phyloP scores from a whole-genome alignment of 345 rosid species.

The Linum trigynum region DNA sequence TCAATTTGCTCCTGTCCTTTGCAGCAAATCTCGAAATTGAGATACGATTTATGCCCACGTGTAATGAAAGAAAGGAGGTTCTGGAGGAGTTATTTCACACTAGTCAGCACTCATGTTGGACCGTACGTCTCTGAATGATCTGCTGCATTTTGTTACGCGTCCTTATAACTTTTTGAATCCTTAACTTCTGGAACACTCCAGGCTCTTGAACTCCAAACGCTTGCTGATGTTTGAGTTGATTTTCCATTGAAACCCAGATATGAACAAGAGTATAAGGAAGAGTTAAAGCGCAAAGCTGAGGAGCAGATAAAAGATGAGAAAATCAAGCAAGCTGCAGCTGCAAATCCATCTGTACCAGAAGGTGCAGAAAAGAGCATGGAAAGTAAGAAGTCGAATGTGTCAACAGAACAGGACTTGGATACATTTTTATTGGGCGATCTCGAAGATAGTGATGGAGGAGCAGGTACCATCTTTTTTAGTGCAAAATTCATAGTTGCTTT shows the following conservation, averaged over 20 bases:
- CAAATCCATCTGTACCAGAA: constrained; percentile 25
- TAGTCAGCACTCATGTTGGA: constrained; percentile 84
- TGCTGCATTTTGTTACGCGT: neutral
- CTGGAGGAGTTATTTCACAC: constrained; percentile 90
- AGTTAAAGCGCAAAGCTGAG: constrained; percentile 54
- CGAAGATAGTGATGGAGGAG: constrained; percentile 76
- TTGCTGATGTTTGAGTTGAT: neutral
- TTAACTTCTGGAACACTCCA: neutral
- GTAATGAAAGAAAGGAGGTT: constrained; percentile 83
- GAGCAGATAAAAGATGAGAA: constrained; percentile 38
- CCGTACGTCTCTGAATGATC: constrained; percentile 39
- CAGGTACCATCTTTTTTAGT: constrained; percentile 30
- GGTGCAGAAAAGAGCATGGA: constrained; percentile 30
- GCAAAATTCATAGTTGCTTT: neutral
- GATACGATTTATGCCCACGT: constrained; percentile 89
- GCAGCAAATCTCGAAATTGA: constrained; percentile 73
- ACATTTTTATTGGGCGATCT: constrained; percentile 82
- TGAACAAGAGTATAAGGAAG: constrained; percentile 72
- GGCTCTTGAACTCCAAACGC: too few relatives aligned
- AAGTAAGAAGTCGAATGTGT: constrained; percentile 43
- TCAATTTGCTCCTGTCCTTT: constrained; percentile 4
- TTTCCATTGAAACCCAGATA: constrained; percentile 10
- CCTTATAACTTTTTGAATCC: constrained; percentile 1
- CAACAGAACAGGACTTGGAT: constrained; percentile 82
- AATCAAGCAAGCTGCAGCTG: constrained; percentile 29